phyloP scores from a whole-genome alignment of 495 filamentous ascomycete species.

The Tuber borchii region DNA sequence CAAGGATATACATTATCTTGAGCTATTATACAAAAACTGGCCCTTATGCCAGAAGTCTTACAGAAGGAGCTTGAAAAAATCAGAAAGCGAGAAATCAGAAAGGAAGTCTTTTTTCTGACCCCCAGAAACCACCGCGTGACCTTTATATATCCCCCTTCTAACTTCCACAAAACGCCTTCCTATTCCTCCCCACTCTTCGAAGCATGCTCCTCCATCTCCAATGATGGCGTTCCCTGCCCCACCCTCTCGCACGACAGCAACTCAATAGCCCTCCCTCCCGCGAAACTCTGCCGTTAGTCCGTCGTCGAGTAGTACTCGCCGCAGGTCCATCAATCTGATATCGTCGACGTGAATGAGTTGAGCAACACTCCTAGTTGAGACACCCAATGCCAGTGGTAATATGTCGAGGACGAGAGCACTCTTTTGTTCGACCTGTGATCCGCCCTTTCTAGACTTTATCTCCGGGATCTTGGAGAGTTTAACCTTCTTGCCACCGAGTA shows the following conservation, averaged over 20 bases:
- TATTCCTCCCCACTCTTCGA: conserved; percentile 43
- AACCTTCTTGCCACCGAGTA: conserved; percentile 55
- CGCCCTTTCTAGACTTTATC: conserved; percentile 34
- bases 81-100: background rate
- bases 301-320: conserved; percentile 69
- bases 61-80: background rate
- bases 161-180: conserved; percentile 60
- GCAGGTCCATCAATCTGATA: conserved; percentile 76
- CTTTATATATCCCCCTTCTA: no score
- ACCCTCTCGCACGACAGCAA: conserved; percentile 80
- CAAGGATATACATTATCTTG: background rate
- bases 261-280: conserved; percentile 85
- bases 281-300: conserved; percentile 88
- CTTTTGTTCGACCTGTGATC: conserved; percentile 18
- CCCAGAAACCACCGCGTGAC: conserved; percentile 69
- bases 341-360: conserved; percentile 94
- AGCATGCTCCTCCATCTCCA: conserved; percentile 70
- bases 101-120: conserved; percentile 45
- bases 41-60: background rate
- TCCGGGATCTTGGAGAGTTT: conserved; percentile 49
- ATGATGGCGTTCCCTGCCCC: conserved; percentile 64
- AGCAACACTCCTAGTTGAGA: conserved; percentile 66
- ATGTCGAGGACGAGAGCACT: conserved; percentile 64
- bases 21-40: background rate
- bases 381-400: conserved; percentile 64